These are phyloP conservation scores for Neotropicomus parvogracilis DNA, from an alignment of 1,284 basidiomycete genomes.

Conservation along the genomic window DNA sequence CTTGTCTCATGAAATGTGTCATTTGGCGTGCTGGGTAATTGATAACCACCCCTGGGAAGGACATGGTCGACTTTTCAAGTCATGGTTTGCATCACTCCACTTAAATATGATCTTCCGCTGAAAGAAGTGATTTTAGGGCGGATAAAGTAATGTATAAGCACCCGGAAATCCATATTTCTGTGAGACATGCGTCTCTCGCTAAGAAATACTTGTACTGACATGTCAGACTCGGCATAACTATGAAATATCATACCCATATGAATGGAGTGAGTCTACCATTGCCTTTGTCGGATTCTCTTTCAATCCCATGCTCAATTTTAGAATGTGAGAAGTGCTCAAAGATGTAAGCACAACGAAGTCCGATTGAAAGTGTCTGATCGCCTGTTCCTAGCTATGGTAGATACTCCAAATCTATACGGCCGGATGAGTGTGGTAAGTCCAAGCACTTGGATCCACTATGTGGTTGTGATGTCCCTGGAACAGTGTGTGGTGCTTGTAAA, in stretches of 20 bases:
- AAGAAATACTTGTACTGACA: constrained; percentile 2
- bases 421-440: constrained; percentile 58
- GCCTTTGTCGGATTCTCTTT: not conserved
- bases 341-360: constrained; percentile 43
- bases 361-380: constrained; percentile 3
- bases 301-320: constrained; percentile 23
- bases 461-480: not conserved
- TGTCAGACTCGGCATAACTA: constrained; percentile 70
- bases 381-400: constrained; percentile 60
- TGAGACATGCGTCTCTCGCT: constrained; percentile 33
- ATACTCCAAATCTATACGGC: constrained; percentile 71
- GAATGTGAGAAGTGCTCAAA: constrained; percentile 66
- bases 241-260: constrained; percentile 71
- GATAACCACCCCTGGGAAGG: constrained; percentile 60
- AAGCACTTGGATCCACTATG: not conserved
- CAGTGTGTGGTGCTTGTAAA: constrained; percentile 50
- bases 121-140: constrained; percentile 45
- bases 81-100: constrained; percentile 48
- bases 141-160: constrained; percentile 55
- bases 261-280: constrained; percentile 59
- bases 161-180: constrained; percentile 70
- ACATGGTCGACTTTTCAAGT: constrained; percentile 67
- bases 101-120: not conserved
- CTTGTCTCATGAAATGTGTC: constrained; percentile 85
- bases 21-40: constrained; percentile 80